Percentiles rank a stretch among this genome's conserved stretches.
Evolutionary conservation across 164 flowering plant genomes (phyloP).

Genomic region (Chloranthus sessilifolius): DNA sequence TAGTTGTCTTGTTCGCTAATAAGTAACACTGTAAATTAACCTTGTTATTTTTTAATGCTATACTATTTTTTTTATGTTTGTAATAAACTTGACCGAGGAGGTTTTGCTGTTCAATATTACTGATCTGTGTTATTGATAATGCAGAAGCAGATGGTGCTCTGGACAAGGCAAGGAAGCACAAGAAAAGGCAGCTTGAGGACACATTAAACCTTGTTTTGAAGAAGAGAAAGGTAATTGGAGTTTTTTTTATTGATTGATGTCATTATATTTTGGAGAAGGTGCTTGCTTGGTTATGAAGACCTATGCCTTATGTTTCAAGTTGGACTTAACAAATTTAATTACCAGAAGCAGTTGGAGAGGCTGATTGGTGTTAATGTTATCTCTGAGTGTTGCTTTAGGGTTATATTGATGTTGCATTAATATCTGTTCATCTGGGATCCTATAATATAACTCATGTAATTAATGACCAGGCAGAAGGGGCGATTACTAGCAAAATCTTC

Average conservation of each 20-base stretch:
- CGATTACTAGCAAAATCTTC: too few species aligned
- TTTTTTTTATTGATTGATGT: neutral
- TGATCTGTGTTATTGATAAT: conserved; percentile 10
- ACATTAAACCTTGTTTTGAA: conserved; percentile 86
- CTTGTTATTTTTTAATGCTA: neutral
- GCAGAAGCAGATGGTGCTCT: conserved; percentile 99
- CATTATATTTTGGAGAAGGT: neutral
- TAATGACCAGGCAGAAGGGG: too few species aligned
- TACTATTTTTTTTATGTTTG: neutral
- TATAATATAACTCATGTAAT: too few species aligned
- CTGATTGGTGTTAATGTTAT: too few species aligned
- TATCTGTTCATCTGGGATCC: too few species aligned
- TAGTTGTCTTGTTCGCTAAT: too few species aligned
- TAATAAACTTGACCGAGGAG: neutral
- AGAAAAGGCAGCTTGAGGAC: conserved; percentile 96
- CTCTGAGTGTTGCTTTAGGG: too few species aligned
- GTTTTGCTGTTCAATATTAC: neutral
- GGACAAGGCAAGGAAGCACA: conserved; percentile 98
- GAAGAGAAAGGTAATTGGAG: conserved; percentile 73
- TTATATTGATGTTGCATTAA: too few species aligned
- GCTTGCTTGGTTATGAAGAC: neutral
- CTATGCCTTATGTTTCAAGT: too few species aligned
- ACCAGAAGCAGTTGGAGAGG: too few species aligned
- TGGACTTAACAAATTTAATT: too few species aligned
- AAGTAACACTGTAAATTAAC: too few species aligned